Evolutionary conservation across 1,284 basidiomycete species (phyloP), one percentile per base, ranked within the genome.

Genomic region (Ustilago shanxiensis): DNA sequence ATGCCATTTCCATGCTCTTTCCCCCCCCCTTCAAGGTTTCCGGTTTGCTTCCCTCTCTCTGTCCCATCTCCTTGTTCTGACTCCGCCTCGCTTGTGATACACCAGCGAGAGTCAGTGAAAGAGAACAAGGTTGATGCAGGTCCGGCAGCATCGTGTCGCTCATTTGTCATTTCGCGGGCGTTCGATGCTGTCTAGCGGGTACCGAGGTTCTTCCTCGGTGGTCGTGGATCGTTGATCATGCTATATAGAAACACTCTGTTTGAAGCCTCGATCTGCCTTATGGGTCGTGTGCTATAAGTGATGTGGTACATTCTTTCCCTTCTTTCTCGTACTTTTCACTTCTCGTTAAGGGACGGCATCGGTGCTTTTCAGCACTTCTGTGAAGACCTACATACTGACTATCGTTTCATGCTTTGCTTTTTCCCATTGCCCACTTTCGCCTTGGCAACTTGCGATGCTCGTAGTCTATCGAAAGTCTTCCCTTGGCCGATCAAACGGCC

Each of bases 401-500:
- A 29, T 28, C n/a, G 20, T 29, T 20, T 35, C 11, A 18, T 29
- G 0, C 44, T 16, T 29, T 54, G 24, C 13, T 59, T 6, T 64
- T 57, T 56, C 64, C 39, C 37, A 13, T 45, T 22, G 20, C 24
- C n/a, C n/a, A n/a, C n/a, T n/a, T n/a, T n/a, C 16, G 10, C 31
- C 11, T 33, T 60, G 24, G 37, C 52, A 3, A 49, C 29, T 24
- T 39, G 26, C 28, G 44, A 59, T 58, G 61, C 26, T 54, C 28
- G 3, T 83, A 98, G 96, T 93, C 95, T 16, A 90, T 99, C 69
- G 96, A 99, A 86, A 91, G 91, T 3, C 90, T 99, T n/a, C 92
- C 95, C 0, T 88, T 95, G 16, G 89, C 92, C 60, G 96, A 99
- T 80, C 91, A 97, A 59, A 91, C 93, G 82, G 91, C 92, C 26